Evolutionary conservation across 257 asterid genomes (phyloP).

Genomic region (Solanum chiquidenum): DNA sequence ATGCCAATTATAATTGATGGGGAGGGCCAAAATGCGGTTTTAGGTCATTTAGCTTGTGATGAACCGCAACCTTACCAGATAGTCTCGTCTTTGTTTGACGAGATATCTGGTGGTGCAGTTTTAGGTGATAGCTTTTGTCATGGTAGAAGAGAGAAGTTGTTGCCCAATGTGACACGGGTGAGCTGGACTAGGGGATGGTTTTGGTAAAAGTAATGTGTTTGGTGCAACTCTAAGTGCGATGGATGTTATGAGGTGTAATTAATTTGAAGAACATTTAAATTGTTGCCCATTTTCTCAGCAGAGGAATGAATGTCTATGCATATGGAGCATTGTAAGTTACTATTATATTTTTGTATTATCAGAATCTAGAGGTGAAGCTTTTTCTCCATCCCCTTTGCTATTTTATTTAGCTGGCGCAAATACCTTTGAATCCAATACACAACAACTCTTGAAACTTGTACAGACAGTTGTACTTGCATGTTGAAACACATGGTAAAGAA

Average conservation of each 20-base stretch:
- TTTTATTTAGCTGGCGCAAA: background rate
- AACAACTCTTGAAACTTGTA: background rate
- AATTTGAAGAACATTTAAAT: background rate
- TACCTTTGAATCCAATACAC: background rate
- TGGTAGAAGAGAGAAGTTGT: constrained; percentile 7
- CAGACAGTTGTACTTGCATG: background rate
- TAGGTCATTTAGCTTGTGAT: constrained; percentile 9
- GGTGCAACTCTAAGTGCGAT: background rate
- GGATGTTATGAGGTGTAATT: background rate
- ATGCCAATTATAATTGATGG: constrained; percentile 34
- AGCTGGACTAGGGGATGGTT: constrained; percentile 17
- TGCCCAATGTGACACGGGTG: constrained; percentile 25
- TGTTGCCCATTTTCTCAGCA: background rate
- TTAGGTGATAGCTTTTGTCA: constrained; percentile 12
- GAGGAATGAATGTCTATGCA: background rate
- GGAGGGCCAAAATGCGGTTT: constrained; percentile 12
- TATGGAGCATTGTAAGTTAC: background rate
- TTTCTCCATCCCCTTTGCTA: background rate
- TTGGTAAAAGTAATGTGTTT: background rate
- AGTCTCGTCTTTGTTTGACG: constrained; percentile 24
- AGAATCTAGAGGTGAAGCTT: background rate
- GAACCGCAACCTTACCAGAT: constrained; percentile 10
- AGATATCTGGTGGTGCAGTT: constrained; percentile 21
- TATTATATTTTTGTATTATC: background rate
- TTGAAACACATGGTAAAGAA: background rate